Base-by-base conservation (phyloP, 1,284 basidiomycete species). In the Neotropicomus parvogracilis region DNA sequence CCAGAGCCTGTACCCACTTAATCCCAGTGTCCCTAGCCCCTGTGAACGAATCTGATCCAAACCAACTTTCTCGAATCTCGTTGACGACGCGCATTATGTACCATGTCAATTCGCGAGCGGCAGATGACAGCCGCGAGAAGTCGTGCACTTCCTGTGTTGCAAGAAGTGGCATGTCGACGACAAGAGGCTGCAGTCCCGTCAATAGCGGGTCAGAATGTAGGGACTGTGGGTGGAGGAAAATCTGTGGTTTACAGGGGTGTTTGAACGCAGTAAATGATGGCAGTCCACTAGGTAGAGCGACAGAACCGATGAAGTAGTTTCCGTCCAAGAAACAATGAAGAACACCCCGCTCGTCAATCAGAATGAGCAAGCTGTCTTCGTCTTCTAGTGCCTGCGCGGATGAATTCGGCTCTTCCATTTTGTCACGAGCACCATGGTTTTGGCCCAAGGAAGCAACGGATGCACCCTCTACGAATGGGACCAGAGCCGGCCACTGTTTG, bases 271-370 rank as follows among this genome's bases (percentile, higher is more conserved):
- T 69, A 33, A 67, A 59, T 21, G 68, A 64, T 66, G 63, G 43
- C 55, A 55, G 33, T 70, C 74, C 32, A 79, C 54, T 33, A 57
- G 60, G 53, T 19, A 63, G 50, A 52, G 46, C 39, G 35, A 86
- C 65, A 29, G 76, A 71, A 31, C 92, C 91, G 28, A 95, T 73
- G 38, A 85, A 79, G 67, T 88, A 91, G 50, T 80, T 80, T 20
- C 91, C 91, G 59, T 94, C 90, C 40, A 93, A 70, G 64, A 81
- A 90, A 55, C 70, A 76, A 60, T 83, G 75, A 40, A 88, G 62
- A 50, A 64, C 63, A 6, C 88, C 85, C 19, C 64, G 53, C 45
- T 74, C 69, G 59, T 88, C 85, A 16, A 79, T 65, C 34, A 81
- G 73, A 26, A 75, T 72, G 17, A 90, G 70, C 44, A 89, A 68